Evolutionary conservation across 1,284 basidiomycete species (phyloP).

Genomic region (Cutaneotrichosporon daszewskae): DNA sequence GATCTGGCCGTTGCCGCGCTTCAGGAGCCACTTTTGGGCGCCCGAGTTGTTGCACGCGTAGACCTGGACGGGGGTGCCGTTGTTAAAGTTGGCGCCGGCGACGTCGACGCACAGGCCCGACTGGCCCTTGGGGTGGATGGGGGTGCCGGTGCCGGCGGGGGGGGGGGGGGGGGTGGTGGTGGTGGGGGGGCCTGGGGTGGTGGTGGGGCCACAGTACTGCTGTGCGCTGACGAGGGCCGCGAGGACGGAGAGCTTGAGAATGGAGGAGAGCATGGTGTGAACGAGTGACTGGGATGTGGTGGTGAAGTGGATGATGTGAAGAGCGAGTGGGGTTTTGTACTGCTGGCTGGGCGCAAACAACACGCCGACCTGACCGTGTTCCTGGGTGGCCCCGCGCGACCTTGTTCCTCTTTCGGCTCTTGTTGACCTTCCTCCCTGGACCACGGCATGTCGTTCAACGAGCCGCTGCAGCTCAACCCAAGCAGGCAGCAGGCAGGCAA

Average conservation of each 20-base stretch:
- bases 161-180: constrained; percentile 9
- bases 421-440: no score
- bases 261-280: constrained; percentile 13
- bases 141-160: background rate
- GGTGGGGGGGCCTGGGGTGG: constrained; percentile 8
- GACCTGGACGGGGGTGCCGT: constrained; percentile 23
- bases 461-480: no score
- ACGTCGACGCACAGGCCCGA: constrained; percentile 16
- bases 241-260: constrained; percentile 12
- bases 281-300: background rate
- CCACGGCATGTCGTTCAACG: no score
- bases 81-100: constrained; percentile 11
- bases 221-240: constrained; percentile 10
- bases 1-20: constrained; percentile 11
- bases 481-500: no score
- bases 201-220: constrained; percentile 8
- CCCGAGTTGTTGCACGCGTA: constrained; percentile 20
- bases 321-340: no score
- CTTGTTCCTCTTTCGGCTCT: no score
- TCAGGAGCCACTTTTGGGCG: constrained; percentile 15
- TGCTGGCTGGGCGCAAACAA: no score
- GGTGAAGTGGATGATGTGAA: background rate
- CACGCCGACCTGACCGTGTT: no score
- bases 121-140: constrained; percentile 13
- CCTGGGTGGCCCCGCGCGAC: no score